These are phyloP conservation scores for Fistulinella cinereoalba DNA, from an alignment of 1,284 basidiomycete species.

Conservation along the genomic window DNA sequence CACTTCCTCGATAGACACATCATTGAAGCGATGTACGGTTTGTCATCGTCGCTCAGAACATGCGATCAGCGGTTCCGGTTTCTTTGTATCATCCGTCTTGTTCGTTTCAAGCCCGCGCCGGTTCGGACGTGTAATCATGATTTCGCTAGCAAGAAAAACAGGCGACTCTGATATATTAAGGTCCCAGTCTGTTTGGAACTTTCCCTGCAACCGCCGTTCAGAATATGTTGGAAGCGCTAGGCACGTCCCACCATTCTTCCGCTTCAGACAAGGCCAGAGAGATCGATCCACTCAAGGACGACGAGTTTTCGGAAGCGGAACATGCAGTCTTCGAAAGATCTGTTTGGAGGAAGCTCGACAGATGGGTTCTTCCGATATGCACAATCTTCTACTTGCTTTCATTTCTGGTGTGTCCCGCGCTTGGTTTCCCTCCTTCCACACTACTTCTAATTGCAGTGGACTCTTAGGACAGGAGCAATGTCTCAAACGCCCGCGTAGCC, in stretches of 20 bases:
- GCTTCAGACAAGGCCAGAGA: constrained; percentile 9
- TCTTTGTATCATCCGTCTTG: too few species aligned
- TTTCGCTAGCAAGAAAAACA: too few species aligned
- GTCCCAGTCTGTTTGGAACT: too few species aligned
- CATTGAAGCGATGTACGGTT: too few species aligned
- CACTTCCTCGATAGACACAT: too few species aligned
- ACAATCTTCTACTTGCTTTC: constrained; percentile 49
- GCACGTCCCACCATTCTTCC: neutral
- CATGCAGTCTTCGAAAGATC: constrained; percentile 30
- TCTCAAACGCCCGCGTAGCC: constrained; percentile 59
- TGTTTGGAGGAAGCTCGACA: constrained; percentile 48
- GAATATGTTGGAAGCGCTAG: constrained; percentile 3
- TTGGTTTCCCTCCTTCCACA: too few species aligned
- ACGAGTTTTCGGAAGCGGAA: constrained; percentile 17
- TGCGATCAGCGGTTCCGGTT: too few species aligned
- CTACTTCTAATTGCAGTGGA: too few species aligned
- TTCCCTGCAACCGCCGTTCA: neutral
- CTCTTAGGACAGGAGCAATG: constrained; percentile 45
- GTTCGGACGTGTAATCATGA: too few species aligned
- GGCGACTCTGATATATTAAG: too few species aligned
- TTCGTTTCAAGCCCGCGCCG: too few species aligned
- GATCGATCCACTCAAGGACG: constrained; percentile 1
- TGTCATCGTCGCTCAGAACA: too few species aligned
- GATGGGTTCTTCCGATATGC: constrained; percentile 44
- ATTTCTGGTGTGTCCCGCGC: constrained; percentile 46